Evolutionary conservation across 768 basidiomycete species (phyloP), one percentile per base, ranked within the genome.

Genomic region (Sporobolomyces phaffii): DNA sequence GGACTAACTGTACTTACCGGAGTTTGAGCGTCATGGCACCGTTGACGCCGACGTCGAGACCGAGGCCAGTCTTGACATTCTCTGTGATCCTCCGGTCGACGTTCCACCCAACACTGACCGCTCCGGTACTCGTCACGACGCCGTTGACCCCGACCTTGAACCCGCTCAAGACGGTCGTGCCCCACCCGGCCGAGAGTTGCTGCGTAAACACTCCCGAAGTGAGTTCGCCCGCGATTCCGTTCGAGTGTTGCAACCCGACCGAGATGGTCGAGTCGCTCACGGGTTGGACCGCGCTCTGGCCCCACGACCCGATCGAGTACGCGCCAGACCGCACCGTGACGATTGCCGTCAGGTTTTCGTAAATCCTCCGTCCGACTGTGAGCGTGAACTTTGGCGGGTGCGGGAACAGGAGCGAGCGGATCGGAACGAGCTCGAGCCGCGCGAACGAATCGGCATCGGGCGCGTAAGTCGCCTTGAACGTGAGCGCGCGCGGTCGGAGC

Each of bases 391-490:
- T 76, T 0, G 80, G 80, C 20, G 56, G 56, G 33, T 58, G 41
- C 3, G 78, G 78, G 0, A 73, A 72, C 22, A 64, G 41, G 22
- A 76, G 53, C 5, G 75, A 69, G 29, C 75, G 76, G 34, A 76
- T 70, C 1, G 63, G 53, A 24, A 75, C 59, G 18, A 77, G 69
- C 51, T 79, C 77, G 50, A 73, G 41, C 24, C 68, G 71, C 24
- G 69, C 36, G 77, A 71, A 44, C 74, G 64, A 62, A 31, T 73
- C 67, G 62, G 41, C 73, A 61, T 84, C 74, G 62, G 82, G 77
- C 48, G 80, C 78, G 75, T 85, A 88, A 33, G 78, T 81, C 26
- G 80, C 75, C 63, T 80, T 79, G 49, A 84, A 72, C 38, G 74
- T 80, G 15, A 82, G 74, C 58, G 77, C 62, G 65, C 80, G 78